Evolutionary conservation across 2,329 filamentous ascomycete genomes (phyloP).

Genomic region (Fusarium sp.): DNA sequence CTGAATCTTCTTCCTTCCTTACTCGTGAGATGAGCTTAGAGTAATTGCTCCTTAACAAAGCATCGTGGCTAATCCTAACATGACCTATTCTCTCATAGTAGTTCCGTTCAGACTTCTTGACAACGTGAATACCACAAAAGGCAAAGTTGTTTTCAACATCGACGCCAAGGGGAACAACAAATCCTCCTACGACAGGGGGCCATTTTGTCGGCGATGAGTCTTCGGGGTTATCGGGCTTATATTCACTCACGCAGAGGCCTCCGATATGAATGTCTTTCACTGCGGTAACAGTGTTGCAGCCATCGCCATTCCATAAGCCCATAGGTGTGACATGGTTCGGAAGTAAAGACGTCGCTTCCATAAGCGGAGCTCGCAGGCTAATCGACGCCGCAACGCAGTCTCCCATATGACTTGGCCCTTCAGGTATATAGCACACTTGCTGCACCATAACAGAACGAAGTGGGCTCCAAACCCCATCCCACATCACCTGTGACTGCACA

Average conservation of each 20-base stretch:
- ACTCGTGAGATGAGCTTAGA: accelerated
- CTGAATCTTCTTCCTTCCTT: accelerated
- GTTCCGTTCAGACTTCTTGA: accelerated
- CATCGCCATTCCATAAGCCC: accelerated
- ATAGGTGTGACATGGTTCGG: not conserved
- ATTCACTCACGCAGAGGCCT: not conserved
- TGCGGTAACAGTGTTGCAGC: accelerated
- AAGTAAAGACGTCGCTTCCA: accelerated
- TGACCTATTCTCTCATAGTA: not conserved
- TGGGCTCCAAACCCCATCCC: not conserved
- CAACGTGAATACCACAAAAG: not conserved
- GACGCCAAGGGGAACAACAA: not conserved
- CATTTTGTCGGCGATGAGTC: accelerated
- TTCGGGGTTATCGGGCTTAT: not conserved
- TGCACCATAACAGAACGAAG: not conserved
- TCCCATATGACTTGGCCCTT: not conserved
- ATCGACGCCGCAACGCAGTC: not conserved
- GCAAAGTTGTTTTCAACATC: not conserved
- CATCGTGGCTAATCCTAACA: not conserved
- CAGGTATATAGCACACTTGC: not conserved
- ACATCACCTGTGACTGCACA: accelerated
- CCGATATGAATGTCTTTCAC: not conserved
- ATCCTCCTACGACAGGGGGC: accelerated
- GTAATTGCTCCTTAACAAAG: not conserved
- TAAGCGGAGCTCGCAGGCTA: accelerated